Conservation (phyloP, 805 yeast species). For the Debaryomyces prosopidis region DNA sequence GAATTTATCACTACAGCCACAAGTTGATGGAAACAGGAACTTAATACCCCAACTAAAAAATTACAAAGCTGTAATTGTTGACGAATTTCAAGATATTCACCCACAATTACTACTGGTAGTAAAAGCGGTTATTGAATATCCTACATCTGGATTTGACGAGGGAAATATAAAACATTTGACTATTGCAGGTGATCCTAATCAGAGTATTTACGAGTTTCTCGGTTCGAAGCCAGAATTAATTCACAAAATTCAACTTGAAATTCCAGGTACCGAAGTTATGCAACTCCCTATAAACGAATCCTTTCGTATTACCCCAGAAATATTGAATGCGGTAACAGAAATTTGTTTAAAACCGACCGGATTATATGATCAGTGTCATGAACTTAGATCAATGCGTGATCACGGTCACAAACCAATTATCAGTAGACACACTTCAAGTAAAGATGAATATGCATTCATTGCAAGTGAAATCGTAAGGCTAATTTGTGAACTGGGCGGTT, state of each 20-base stretch:
- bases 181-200: conserved; percentile 71
- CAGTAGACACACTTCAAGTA: conserved; percentile 12
- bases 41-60: conserved; percentile 22
- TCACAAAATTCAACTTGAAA: conserved; percentile 17
- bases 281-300: conserved; percentile 48
- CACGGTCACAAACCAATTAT: conserved; percentile 24
- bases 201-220: conserved; percentile 66
- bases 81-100: conserved; percentile 75
- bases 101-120: conserved; percentile 49
- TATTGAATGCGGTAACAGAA: conserved; percentile 44
- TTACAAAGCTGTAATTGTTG: conserved; percentile 51
- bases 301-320: conserved; percentile 63
- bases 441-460: conserved; percentile 45
- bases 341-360: conserved; percentile 13
- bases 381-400: not conserved
- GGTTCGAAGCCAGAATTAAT: conserved; percentile 48
- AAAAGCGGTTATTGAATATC: conserved; percentile 34
- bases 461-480: conserved; percentile 45
- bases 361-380: conserved; percentile 2
- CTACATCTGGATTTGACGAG: conserved; percentile 15
- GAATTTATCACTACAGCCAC: conserved; percentile 24
- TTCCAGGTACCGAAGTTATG: conserved; percentile 19
- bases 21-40: conserved; percentile 1
- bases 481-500: conserved; percentile 40
- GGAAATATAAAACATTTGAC: conserved; percentile 50